Conservation (phyloP, 2,329 filamentous ascomycete species). For the Sporothrix schenckii region DNA sequence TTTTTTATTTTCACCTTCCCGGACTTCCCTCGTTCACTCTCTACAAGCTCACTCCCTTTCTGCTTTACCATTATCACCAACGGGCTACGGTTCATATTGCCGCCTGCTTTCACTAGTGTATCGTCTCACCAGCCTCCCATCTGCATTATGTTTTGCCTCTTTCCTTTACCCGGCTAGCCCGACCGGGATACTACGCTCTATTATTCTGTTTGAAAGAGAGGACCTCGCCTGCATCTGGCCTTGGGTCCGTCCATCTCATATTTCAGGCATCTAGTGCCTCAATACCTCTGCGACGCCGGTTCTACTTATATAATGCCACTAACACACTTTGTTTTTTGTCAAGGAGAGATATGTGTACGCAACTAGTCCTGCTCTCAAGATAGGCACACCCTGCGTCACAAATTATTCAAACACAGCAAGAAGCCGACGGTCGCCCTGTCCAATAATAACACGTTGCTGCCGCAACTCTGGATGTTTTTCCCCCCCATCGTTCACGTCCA, state of each 20-base stretch:
- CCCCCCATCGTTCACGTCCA: background rate
- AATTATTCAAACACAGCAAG: background rate
- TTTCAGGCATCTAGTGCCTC: too few relatives aligned
- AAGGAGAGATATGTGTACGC: background rate
- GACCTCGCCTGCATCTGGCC: background rate
- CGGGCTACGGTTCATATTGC: background rate
- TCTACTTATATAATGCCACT: too few relatives aligned
- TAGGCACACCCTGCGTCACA: background rate
- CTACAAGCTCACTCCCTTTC: background rate
- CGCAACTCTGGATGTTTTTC: background rate
- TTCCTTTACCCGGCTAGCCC: conserved; percentile 22
- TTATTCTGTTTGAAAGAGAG: background rate
- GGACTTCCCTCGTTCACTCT: background rate
- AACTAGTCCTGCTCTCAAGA: background rate
- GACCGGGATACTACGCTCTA: conserved; percentile 24
- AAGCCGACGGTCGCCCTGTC: background rate
- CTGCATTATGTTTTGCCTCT: background rate
- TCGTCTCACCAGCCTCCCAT: background rate
- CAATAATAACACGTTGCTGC: background rate
- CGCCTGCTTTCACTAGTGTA: background rate
- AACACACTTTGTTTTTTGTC: background rate
- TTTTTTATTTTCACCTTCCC: background rate
- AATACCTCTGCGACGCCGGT: too few relatives aligned
- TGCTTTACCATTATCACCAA: background rate
- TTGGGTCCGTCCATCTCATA: too few relatives aligned